phyloP scores from a whole-genome alignment of 305 asterid species.

The Fraxinus sp. region DNA sequence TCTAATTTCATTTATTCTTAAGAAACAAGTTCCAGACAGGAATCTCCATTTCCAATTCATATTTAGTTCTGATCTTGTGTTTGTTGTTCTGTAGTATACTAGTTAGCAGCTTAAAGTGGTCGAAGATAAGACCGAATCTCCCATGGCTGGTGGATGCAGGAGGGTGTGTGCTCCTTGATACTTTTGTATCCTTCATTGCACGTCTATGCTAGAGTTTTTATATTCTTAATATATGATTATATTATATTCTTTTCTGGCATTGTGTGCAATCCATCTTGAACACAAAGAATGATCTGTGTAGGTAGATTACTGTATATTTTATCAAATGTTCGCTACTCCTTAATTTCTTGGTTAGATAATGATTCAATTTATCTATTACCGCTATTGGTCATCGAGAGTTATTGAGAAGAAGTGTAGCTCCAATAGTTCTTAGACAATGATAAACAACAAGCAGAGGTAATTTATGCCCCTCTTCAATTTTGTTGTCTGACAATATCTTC shows the following conservation, averaged over 20 bases:
- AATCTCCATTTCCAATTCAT: not conserved
- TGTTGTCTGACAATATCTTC: not conserved
- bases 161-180: slow-evolving; percentile 66
- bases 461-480: not conserved
- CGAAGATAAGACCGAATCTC: slow-evolving; percentile 53
- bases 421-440: slow-evolving; percentile 24
- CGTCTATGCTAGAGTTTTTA: not conserved
- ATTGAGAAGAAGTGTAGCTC: slow-evolving; percentile 29
- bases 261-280: not conserved
- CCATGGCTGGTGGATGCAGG: slow-evolving; percentile 78
- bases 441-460: slow-evolving; percentile 29
- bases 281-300: not conserved
- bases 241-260: not conserved
- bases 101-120: slow-evolving; percentile 58
- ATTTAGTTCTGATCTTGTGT: not conserved
- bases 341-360: slow-evolving; percentile 52
- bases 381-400: slow-evolving; percentile 29
- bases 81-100: slow-evolving; percentile 52
- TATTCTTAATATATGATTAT: not conserved
- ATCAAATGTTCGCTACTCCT: slow-evolving; percentile 26
- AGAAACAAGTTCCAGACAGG: not conserved
- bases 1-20: not conserved
- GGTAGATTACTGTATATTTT: not conserved
- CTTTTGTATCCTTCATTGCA: slow-evolving; percentile 60
- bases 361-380: slow-evolving; percentile 48